Percentiles rank a stretch among this genome's conserved stretches.
phyloP scores from a whole-genome alignment of 371 early-diverging fungal species.

The Mucor piriformis region DNA sequence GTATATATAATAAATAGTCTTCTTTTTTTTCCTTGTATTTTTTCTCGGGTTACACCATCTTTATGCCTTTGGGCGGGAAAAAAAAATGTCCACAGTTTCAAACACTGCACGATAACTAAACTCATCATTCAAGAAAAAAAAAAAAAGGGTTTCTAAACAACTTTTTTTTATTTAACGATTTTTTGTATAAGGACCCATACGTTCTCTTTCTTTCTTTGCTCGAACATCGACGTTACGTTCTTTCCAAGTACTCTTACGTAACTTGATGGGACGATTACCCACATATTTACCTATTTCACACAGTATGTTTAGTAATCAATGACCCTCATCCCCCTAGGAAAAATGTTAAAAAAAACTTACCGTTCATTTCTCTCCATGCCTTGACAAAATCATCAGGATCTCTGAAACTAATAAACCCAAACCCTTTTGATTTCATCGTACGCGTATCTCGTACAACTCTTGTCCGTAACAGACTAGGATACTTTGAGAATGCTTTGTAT shows the following conservation, averaged over 20 bases:
- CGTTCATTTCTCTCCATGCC: constrained; percentile 91
- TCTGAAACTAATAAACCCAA: constrained; percentile 83
- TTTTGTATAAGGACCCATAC: constrained; percentile 49
- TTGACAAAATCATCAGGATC: constrained; percentile 83
- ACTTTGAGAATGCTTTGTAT: constrained; percentile 77
- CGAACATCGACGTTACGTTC: constrained; percentile 82
- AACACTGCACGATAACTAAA: no score
- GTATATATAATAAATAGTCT: constrained; percentile 9
- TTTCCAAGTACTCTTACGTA: constrained; percentile 93
- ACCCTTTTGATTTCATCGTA: constrained; percentile 82
- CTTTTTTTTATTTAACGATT: no score
- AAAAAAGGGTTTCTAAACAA: no score
- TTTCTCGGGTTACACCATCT: background rate
- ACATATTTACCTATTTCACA: constrained; percentile 85
- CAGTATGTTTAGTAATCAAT: background rate
- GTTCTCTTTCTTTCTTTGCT: constrained; percentile 51
- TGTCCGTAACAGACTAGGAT: constrained; percentile 75
- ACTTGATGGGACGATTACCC: constrained; percentile 92
- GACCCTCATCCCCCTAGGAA: background rate
- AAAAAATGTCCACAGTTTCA: no score
- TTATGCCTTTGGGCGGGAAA: background rate
- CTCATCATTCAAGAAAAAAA: no score
- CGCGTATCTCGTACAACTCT: constrained; percentile 80
- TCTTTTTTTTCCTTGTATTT: constrained; percentile 1
- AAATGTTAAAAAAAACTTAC: constrained; percentile 44